A percentile compares a stretch with the other conserved stretches of the same genome.
phyloP scores from a whole-genome alignment of 768 basidiomycete genomes.

The Lactarius tabidus region DNA sequence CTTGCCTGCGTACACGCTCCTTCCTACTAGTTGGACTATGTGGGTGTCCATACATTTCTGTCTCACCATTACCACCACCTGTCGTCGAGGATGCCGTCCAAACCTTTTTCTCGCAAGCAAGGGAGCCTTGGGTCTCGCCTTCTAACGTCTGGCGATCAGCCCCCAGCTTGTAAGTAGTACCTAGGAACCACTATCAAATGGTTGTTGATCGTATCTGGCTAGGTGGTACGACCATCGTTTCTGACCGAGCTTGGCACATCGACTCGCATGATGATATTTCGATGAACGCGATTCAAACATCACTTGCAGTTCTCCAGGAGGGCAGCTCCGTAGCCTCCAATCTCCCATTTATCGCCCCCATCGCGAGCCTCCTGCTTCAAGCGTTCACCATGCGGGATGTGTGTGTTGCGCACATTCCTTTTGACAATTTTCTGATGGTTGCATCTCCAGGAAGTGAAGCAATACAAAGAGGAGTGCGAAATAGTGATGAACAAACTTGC shows the following conservation, averaged over 20 bases:
- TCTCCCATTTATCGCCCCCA: not conserved
- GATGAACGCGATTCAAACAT: not conserved
- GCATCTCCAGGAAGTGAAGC: not conserved
- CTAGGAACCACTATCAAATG: not conserved
- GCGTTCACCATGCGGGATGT: not conserved
- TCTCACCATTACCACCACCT: not conserved
- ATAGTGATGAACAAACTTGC: not conserved
- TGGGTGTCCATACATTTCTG: not conserved
- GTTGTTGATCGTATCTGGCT: not conserved
- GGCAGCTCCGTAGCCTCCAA: not conserved
- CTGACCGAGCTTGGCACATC: not conserved
- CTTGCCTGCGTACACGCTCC: too few species aligned
- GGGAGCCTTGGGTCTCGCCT: not conserved
- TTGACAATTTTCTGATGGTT: not conserved
- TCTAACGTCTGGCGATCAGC: not conserved
- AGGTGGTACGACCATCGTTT: not conserved
- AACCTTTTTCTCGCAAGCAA: not conserved
- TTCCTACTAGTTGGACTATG: not conserved
- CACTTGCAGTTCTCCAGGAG: not conserved
- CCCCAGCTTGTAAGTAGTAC: not conserved
- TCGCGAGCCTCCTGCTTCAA: not conserved
- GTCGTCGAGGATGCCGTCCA: not conserved
- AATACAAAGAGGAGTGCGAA: not conserved
- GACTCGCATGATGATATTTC: not conserved
- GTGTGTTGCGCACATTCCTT: not conserved